Conservation (phyloP, 192 early-diverging fungal species). For the Backusella mclennaniae region DNA sequence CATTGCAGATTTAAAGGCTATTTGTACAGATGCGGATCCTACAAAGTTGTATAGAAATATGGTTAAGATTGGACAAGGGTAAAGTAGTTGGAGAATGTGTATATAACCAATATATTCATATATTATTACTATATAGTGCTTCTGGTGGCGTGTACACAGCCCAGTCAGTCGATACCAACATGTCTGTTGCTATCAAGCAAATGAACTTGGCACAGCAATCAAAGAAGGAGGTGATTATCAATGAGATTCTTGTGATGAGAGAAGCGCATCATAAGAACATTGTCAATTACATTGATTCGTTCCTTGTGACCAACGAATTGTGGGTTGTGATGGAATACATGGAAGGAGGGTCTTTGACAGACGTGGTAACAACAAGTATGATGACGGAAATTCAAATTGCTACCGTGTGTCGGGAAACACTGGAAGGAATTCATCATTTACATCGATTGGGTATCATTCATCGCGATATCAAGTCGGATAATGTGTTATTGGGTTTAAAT, state of each 20-base stretch:
- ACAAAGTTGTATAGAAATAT: slow-evolving; percentile 58
- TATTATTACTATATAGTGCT: slow-evolving; percentile 49
- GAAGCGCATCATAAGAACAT: slow-evolving; percentile 81
- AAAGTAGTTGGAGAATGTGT: background rate
- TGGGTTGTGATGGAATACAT: slow-evolving; percentile 96
- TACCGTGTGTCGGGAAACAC: slow-evolving; percentile 78
- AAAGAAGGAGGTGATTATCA: slow-evolving; percentile 96
- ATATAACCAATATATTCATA: background rate
- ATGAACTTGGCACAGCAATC: slow-evolving; percentile 95
- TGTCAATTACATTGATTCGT: slow-evolving; percentile 89
- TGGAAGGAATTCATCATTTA: slow-evolving; percentile 73
- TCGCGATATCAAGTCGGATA: slow-evolving; percentile 87
- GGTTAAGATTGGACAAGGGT: slow-evolving; percentile 45
- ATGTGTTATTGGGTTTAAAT: slow-evolving; percentile 66
- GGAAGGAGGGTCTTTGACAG: slow-evolving; percentile 86
- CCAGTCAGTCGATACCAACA: slow-evolving; percentile 54
- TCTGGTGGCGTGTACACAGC: slow-evolving; percentile 92
- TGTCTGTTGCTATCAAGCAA: slow-evolving; percentile 91
- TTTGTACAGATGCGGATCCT: slow-evolving; percentile 91
- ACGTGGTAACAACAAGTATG: slow-evolving; percentile 77
- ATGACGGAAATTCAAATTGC: slow-evolving; percentile 87
- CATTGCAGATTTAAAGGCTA: slow-evolving; percentile 75
- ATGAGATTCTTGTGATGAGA: slow-evolving; percentile 89
- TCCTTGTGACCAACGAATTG: slow-evolving; percentile 75
- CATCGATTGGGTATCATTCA: slow-evolving; percentile 81